Conservation (phyloP, 257 asterid genomes). For the Agastache rugosa region DNA sequence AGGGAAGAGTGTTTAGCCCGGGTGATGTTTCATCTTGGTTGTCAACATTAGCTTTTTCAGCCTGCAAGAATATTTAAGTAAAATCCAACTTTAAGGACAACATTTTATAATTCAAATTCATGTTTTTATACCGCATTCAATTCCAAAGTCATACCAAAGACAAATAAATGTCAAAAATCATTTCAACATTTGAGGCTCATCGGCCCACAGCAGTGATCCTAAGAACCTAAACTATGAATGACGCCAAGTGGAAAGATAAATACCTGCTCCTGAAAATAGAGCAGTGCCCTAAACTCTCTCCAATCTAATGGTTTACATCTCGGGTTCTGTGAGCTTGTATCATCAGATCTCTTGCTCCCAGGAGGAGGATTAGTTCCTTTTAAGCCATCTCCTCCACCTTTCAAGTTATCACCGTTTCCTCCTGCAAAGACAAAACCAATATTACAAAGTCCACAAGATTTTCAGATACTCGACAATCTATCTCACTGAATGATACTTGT, state of each 20-base stretch:
- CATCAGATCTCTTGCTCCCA: slow-evolving; percentile 55
- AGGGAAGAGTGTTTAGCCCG: slow-evolving; percentile 59
- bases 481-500: slow-evolving; percentile 12
- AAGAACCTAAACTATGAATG: slow-evolving; percentile 39
- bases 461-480: slow-evolving; percentile 9
- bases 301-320: slow-evolving; percentile 67
- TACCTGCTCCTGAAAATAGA: slow-evolving; percentile 73
- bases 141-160: neutral
- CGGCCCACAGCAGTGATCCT: slow-evolving; percentile 20
- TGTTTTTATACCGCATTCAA: slow-evolving; percentile 3
- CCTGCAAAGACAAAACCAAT: slow-evolving; percentile 41
- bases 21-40: slow-evolving; percentile 47
- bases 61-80: slow-evolving; percentile 52
- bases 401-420: slow-evolving; percentile 52
- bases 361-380: slow-evolving; percentile 61
- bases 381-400: slow-evolving; percentile 65
- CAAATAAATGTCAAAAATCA: neutral
- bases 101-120: neutral
- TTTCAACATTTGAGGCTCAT: slow-evolving; percentile 22
- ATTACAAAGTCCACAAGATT: slow-evolving; percentile 3
- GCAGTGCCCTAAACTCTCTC: slow-evolving; percentile 73
- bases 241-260: slow-evolving; percentile 16
- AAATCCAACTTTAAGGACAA: slow-evolving; percentile 15
- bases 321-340: slow-evolving; percentile 53
- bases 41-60: slow-evolving; percentile 52